Evolutionary conservation across 352 stramenopile species (phyloP).

Genomic region (Globisporangium viniferum): DNA sequence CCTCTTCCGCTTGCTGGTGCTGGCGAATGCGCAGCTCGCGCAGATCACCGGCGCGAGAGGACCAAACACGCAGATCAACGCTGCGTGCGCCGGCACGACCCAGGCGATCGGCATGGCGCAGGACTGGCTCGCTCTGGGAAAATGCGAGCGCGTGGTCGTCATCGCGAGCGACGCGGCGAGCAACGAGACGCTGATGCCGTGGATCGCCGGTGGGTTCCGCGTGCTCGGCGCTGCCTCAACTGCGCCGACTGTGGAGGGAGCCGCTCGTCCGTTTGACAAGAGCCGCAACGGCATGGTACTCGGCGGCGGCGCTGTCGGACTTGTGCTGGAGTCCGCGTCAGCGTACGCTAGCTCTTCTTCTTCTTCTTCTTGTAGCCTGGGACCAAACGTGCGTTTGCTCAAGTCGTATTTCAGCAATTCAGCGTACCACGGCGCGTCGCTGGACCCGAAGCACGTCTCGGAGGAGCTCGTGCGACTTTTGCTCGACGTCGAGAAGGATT

Average conservation of each 20-base stretch:
- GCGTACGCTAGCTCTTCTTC: slow-evolving; percentile 18
- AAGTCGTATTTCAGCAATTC: slow-evolving; percentile 95
- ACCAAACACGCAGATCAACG: slow-evolving; percentile 96
- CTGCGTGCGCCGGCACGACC: slow-evolving; percentile 93
- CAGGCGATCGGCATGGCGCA: slow-evolving; percentile 91
- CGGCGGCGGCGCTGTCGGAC: slow-evolving; percentile 84
- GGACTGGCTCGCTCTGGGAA: slow-evolving; percentile 92
- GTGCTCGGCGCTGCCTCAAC: slow-evolving; percentile 92
- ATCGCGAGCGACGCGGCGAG: slow-evolving; percentile 93
- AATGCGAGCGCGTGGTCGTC: slow-evolving; percentile 93
- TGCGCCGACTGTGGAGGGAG: slow-evolving; percentile 62
- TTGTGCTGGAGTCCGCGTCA: slow-evolving; percentile 67
- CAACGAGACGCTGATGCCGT: slow-evolving; percentile 89
- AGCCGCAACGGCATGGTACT: slow-evolving; percentile 94
- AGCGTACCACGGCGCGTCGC: slow-evolving; percentile 93
- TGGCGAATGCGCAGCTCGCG: slow-evolving; percentile 95
- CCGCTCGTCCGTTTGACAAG: slow-evolving; percentile 91
- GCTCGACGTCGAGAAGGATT: slow-evolving; percentile 80
- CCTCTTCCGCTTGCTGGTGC: slow-evolving; percentile 94
- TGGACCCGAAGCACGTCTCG: slow-evolving; percentile 93
- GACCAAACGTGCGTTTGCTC: slow-evolving; percentile 71
- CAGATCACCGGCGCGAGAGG: slow-evolving; percentile 93
- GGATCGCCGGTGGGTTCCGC: slow-evolving; percentile 94
- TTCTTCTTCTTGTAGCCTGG: slow-evolving; percentile 1
- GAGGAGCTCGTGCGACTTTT: slow-evolving; percentile 92